Percentiles rank a stretch among this genome's conserved stretches.
These are phyloP conservation scores for Candida ipomoeae DNA, from an alignment of 805 yeast species.

Conservation along the genomic window DNA sequence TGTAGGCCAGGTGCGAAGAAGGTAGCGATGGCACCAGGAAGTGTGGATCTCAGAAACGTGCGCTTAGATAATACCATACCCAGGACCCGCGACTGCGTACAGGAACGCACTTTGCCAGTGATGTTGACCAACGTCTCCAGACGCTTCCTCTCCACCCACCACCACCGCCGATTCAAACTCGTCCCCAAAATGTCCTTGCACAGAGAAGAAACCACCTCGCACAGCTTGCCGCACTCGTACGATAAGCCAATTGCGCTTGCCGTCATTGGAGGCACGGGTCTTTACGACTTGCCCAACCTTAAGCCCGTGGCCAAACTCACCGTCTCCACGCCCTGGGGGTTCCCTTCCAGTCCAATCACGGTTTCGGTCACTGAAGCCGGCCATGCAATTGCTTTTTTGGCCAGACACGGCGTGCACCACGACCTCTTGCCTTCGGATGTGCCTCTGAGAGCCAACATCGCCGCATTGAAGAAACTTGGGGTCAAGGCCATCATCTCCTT, in stretches of 20 bases:
- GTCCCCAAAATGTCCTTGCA: constrained; percentile 30
- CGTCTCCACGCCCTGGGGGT: constrained; percentile 94
- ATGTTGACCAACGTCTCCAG: background rate
- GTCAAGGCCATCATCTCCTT: constrained; percentile 88
- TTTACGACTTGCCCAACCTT: constrained; percentile 77
- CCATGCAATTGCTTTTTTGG: constrained; percentile 86
- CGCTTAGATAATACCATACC: background rate
- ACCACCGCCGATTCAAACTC: background rate
- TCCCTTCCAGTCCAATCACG: constrained; percentile 90
- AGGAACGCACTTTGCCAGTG: constrained; percentile 1
- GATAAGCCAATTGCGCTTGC: constrained; percentile 73
- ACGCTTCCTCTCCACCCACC: background rate
- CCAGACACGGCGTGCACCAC: constrained; percentile 92
- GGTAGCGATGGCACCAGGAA: background rate
- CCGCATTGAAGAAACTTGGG: constrained; percentile 86
- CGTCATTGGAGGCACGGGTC: constrained; percentile 97
- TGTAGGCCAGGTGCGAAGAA: no score
- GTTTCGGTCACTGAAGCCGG: constrained; percentile 74
- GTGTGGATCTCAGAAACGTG: background rate
- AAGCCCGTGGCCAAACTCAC: constrained; percentile 82
- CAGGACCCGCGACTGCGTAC: background rate
- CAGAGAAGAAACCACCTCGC: constrained; percentile 26
- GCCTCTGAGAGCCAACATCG: constrained; percentile 90
- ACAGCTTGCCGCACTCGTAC: constrained; percentile 48
- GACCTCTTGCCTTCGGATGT: constrained; percentile 88